These are phyloP conservation scores for Tothia fuscella DNA, from an alignment of 2,329 filamentous ascomycete species.

Conservation along the genomic window DNA sequence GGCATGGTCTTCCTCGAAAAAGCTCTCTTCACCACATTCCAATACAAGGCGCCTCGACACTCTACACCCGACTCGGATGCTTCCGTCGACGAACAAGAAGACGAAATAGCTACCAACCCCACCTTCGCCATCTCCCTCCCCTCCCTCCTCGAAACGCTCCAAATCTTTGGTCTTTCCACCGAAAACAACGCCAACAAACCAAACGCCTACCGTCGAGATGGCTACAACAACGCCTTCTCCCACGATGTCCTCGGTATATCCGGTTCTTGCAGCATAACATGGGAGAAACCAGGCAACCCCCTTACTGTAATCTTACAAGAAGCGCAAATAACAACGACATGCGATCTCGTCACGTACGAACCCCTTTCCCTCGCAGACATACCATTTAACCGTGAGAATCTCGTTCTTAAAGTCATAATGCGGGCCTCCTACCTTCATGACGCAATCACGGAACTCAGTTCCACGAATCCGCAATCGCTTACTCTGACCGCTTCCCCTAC, in stretches of 20 bases:
- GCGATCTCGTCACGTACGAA: conserved; percentile 80
- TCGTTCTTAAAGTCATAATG: conserved; percentile 93
- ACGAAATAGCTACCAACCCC: conserved; percentile 28
- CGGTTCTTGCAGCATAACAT: conserved; percentile 75
- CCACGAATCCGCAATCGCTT: conserved; percentile 60
- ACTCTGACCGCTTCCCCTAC: conserved; percentile 52
- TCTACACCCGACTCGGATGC: conserved; percentile 28
- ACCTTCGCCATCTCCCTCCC: conserved; percentile 62
- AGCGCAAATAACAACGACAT: conserved; percentile 74
- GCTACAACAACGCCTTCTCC: conserved; percentile 56
- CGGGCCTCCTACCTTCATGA: conserved; percentile 61
- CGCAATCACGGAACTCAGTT: conserved; percentile 54
- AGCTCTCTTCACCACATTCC: conserved; percentile 76
- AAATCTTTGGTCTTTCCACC: conserved; percentile 70
- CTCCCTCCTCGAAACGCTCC: conserved; percentile 82
- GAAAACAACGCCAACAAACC: conserved; percentile 11
- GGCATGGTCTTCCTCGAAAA: conserved; percentile 78
- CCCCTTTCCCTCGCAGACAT: conserved; percentile 49
- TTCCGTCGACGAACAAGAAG: conserved; percentile 19
- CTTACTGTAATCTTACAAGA: conserved; percentile 82
- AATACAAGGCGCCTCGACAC: conserved; percentile 43
- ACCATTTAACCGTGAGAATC: conserved; percentile 68
- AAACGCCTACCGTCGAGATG: conserved; percentile 12
- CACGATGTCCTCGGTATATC: conserved; percentile 72
- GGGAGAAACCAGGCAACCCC: conserved; percentile 60